Base-by-base conservation (phyloP, 208 protist species). In the Trypanosoma theileri region DNA sequence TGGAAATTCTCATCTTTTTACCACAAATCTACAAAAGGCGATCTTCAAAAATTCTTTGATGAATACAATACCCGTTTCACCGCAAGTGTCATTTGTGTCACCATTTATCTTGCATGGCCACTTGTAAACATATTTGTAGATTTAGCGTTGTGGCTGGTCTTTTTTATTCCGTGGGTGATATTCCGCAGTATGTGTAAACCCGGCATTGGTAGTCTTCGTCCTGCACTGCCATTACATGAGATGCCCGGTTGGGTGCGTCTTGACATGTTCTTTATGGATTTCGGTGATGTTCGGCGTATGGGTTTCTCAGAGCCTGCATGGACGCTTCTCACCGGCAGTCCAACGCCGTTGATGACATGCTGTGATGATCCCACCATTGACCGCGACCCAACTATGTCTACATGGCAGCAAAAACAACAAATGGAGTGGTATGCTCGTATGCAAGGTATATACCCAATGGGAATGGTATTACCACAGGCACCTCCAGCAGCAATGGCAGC, bases 201-300 rank as follows among this genome's bases (percentile, higher is more conserved):
- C 1, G 82, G 82, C 4, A 84, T 95, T 46, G 69, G 73, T 35
- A 74, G 77, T 59, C 80, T 86, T 58, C 89, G 89, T 22, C 89
- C 89, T 9, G 76, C 74, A 13, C 71, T 95, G 67, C 86, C 84
- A 21, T 67, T 85, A 13, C 71, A 81, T 53, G 51, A 95, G 70
- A 60, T 93, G 53, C 89, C 89, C n/a, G 81, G 80, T 31, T 92
- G 74, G 59, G 89, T 95, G 46, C 82, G 89, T 6, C 74, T 80
- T 11, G 89, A 95, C 66, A 91, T 92, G 89, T 95, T 93, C 72
- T 92, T 95, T 73, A 91, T 86, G 78, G 89, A 95, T 61, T 87
- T 91, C 57, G 69, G 83, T 17, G 83, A 93, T 44, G 22, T 90
- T 3, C 80, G 81, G 73, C 84, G 89, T 8, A 59, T 88, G 4